Percentiles rank a stretch among this genome's conserved stretches.
These are phyloP conservation scores for Dalbergia cochinchinensis DNA, from an alignment of 306 rosid species.

Conservation along the genomic window DNA sequence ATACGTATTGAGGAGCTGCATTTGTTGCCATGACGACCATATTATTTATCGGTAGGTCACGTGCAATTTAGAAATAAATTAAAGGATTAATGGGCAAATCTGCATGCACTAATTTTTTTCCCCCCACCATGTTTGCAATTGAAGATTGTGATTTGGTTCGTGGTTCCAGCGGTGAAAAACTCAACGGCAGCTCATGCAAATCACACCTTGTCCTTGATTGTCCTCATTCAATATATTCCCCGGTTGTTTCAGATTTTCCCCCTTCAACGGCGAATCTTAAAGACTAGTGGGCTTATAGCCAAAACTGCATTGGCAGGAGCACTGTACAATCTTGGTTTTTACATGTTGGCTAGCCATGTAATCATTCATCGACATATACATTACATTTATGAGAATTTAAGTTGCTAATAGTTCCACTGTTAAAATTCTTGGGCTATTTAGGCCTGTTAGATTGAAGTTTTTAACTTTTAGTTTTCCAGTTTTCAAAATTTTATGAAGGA, in stretches of 20 bases:
- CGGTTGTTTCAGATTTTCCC: constrained; percentile 80
- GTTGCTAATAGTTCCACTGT: too few relatives aligned
- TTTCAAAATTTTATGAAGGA: too few relatives aligned
- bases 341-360: constrained; percentile 83
- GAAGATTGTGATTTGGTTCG: constrained; percentile 84
- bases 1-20: too few relatives aligned
- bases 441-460: too few relatives aligned
- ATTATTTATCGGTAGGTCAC: too few relatives aligned
- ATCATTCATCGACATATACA: not conserved
- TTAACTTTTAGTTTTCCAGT: too few relatives aligned
- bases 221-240: constrained; percentile 82
- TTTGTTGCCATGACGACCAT: too few relatives aligned
- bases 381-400: too few relatives aligned
- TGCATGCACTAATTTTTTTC: not conserved
- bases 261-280: constrained; percentile 69
- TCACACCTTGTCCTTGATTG: constrained; percentile 81
- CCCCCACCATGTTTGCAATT: not conserved
- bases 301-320: constrained; percentile 89
- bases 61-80: too few relatives aligned
- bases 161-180: constrained; percentile 68
- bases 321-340: constrained; percentile 79
- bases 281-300: constrained; percentile 79
- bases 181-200: constrained; percentile 71
- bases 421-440: too few relatives aligned
- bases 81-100: too few relatives aligned